Evolutionary conservation across 805 yeast species (phyloP), one percentile per base, ranked within the genome.

Genomic region (Priceomyces haplophilus): DNA sequence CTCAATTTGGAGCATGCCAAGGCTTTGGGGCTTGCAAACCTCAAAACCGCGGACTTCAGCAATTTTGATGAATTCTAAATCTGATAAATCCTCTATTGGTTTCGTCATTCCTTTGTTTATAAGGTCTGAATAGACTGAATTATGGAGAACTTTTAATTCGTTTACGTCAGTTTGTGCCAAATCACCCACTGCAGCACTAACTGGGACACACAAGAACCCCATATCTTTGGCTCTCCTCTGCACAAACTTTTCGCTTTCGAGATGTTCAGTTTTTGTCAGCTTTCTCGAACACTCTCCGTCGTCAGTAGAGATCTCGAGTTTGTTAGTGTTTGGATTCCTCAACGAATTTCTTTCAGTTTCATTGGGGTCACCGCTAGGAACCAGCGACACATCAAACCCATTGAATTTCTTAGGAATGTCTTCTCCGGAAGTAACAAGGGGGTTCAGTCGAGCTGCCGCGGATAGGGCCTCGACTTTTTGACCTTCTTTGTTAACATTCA

Each of bases 121-220:
- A 55, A 78, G 78, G 48, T 76, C 75, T 61, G 82, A 85, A 56
- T 83, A 84, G 56, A 83, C 83, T 1, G 81, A 71, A 4, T 74
- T 66, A 4, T 91, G 89, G 25, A 85, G 56, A 7, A 82, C 80
- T 45, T 81, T 82, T 25, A 83, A 81, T 47, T 78, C 76, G 3
- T 67, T 61, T 10, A 71, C 59, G 49, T 82, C 86, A 3, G 85
- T 79, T 10, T 16, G 35, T 3, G 61, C 62, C 49, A 75, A 69
- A 7, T 78, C 74, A 1, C 85, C 79, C 0, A 89, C 82, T 1
- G 86, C 80, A 2, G 81, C 68, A n/a, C 72, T 58, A 39, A 69
- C 71, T 1, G 91, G 86, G 32, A 85, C 69, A 39, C 79, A 70
- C 50, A 83, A 54, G 38, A 75, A 52, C 2, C 82, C 83, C 39